Evolutionary conservation across 208 protist genomes (phyloP).

Genomic region (Trypanosoma theileri): DNA sequence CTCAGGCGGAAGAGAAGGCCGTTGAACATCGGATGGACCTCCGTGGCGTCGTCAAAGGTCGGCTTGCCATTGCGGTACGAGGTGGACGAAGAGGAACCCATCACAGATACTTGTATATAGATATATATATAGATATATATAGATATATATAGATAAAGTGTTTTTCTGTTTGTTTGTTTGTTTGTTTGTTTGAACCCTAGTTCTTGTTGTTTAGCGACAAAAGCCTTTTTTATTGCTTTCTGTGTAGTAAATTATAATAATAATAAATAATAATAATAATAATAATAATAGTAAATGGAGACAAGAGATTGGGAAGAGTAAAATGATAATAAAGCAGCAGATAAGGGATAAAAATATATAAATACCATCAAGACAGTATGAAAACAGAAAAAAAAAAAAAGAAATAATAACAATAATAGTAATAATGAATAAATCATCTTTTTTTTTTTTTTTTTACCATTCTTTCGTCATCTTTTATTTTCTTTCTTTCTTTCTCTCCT

Average conservation of each 20-base stretch:
- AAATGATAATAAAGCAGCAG: neutral
- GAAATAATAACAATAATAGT: no score
- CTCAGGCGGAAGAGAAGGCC: constrained; percentile 66
- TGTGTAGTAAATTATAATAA: no score
- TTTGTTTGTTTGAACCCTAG: neutral
- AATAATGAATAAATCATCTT: no score
- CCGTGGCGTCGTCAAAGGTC: constrained; percentile 37
- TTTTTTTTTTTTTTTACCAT: no score
- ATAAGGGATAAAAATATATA: neutral
- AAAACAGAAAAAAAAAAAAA: no score
- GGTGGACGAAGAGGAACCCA: constrained; percentile 11
- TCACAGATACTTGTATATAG: neutral
- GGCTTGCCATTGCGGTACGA: constrained; percentile 59
- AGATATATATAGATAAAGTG: neutral
- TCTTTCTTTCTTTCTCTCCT: no score
- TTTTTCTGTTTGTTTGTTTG: constrained; percentile 3
- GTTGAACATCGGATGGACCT: constrained; percentile 74
- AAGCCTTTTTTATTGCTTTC: neutral
- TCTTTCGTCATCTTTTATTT: no score
- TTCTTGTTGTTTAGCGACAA: neutral
- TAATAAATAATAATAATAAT: neutral
- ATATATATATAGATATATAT: no score
- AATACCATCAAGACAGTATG: no score
- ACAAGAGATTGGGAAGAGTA: neutral
- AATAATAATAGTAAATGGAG: neutral